These are phyloP conservation scores for Holtermannia corniformis DNA, from an alignment of 768 basidiomycete genomes.

Conservation along the genomic window DNA sequence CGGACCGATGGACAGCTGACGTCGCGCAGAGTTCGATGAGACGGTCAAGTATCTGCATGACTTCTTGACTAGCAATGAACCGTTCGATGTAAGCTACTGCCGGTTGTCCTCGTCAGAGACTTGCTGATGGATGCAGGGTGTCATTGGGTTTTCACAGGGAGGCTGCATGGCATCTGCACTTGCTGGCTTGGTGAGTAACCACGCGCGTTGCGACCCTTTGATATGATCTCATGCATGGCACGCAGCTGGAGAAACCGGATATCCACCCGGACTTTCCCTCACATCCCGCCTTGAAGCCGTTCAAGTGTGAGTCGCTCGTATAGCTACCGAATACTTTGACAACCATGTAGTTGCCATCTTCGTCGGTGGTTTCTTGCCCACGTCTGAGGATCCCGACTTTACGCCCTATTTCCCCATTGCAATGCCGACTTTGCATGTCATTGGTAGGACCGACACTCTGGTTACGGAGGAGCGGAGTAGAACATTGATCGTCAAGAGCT, in stretches of 20 bases:
- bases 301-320: constrained; percentile 27
- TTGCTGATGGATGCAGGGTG: constrained; percentile 16
- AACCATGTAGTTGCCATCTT: constrained; percentile 27
- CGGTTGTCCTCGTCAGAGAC: not conserved
- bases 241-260: constrained; percentile 33
- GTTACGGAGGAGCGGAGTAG: constrained; percentile 34
- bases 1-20: not conserved
- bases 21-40: constrained; percentile 29
- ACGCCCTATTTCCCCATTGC: constrained; percentile 33
- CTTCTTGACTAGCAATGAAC: constrained; percentile 24
- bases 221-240: not conserved
- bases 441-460: constrained; percentile 34
- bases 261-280: constrained; percentile 26
- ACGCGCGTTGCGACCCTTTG: not conserved
- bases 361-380: constrained; percentile 35
- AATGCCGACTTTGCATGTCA: constrained; percentile 31
- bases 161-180: constrained; percentile 39
- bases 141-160: constrained; percentile 41
- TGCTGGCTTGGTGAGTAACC: constrained; percentile 26
- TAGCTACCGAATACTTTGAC: not conserved
- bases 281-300: constrained; percentile 23
- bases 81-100: constrained; percentile 32
- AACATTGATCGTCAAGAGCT: constrained; percentile 25
- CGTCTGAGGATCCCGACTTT: constrained; percentile 17
- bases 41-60: constrained; percentile 33